Base-by-base conservation (phyloP, 78 protist species). In the Neovahlkampfia damariscottae region DNA sequence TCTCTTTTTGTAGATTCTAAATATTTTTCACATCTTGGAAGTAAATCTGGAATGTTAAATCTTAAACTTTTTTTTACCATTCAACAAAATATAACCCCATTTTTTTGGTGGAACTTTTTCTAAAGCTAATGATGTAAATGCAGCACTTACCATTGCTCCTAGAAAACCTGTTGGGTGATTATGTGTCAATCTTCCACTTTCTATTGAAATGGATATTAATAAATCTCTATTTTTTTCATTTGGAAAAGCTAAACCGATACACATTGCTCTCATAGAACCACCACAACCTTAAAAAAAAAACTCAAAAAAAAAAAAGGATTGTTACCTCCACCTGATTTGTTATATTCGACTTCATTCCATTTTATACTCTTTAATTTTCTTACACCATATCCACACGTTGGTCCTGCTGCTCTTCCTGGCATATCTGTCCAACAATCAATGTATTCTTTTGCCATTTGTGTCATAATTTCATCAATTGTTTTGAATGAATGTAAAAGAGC, bases 191-290 rank as follows among this genome's bases (percentile, higher is more conserved):
- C 91, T 41, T 38, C 89, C 89, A 35, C 77, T 66, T 40, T 88
- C 91, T 34, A 88, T 74, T 2, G 91, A 66, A 32, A 67, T 35
- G 4, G 40, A 66, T 3, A 88, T 79, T 0, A 87, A 34, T 3
- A 78, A 34, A 30, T 67, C 72, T 35, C 59, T 8, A 38, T 84
- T 28, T 3, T 67, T 73, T 8, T 74, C 78, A 0, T 38, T 3
- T 10, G 19, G 81, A 68, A 73, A 88, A 34, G 66, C 66, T 0
- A 88, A 37, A 5, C 91, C 91, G 38, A 88, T 88, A 32, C 91
- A 88, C 85, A 67, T 82, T 34, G 91, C 76, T 34, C 91, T 29
- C 91, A 88, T 88, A 10, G 89, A 30, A n/a, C 84, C 90, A 72
- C 90, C 90, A 81, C 90, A 86, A 5, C 90, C n/a, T n/a, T n/a